Evolutionary conservation across 2,329 filamentous ascomycete species (phyloP), one percentile per base, ranked within the genome.

Genomic region (Fusarium bulbicola): DNA sequence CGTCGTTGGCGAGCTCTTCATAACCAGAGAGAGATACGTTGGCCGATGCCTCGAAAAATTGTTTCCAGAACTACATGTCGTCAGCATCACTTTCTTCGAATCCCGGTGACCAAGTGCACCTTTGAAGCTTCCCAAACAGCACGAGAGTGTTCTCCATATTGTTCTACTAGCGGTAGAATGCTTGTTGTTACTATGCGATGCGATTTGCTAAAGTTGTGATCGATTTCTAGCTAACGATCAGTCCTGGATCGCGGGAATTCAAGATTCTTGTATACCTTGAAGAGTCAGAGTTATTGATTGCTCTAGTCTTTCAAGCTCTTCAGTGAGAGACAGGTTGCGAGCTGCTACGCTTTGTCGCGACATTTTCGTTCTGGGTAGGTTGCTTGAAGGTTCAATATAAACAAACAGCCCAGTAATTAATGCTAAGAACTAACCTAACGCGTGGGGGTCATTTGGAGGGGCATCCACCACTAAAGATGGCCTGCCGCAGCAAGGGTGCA

Each of bases 41-140:
- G 80, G 96, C 96, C 53, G 95, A 97, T 40, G 96, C 95, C 84
- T 99, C 96, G 83, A 99, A 99, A 86, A 99, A 99, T 85, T 98
- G 95, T 84, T 99, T 99, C 96, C 96, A 99, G 84, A 99, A 99
- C 93, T 97, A 79, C 18, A 61, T 34, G 14, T 34, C 57, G 39
- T 70, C 18, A 68, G 66, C 32, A 45, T 30, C 26, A 15, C 28
- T 18, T 18, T 45, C 8, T 32, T 20, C 15, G 4, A 15, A 28
- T 2, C 5, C 15, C 1, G 20, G 20, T 12, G 30, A 26, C 12
- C 2, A 2, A 12, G 14, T 16, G 4, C 60, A 95, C 94, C 90
- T 97, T 97, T 61, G 95, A 97, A 28, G 95, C 95, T 77, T 98
- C 95, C 96, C 96, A 99, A 5, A 99, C 95, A 54, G 95, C 91